Conservation (phyloP, 805 yeast species). For the Debaryomyces castellii region DNA sequence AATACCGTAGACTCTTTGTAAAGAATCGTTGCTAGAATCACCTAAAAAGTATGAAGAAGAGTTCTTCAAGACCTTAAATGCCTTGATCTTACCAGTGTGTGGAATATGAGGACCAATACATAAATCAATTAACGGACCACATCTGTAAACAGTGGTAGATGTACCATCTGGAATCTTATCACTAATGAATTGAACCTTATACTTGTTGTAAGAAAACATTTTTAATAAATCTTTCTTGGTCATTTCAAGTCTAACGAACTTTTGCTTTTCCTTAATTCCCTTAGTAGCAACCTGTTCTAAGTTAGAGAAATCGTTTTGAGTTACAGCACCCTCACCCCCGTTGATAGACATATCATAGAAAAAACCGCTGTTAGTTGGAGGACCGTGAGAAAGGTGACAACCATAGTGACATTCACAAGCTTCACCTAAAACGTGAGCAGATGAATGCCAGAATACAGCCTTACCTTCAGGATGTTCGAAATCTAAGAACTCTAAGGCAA, state of each 20-base stretch:
- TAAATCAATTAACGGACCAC: constrained; percentile 95
- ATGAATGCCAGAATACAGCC: constrained; percentile 97
- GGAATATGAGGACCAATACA: constrained; percentile 98
- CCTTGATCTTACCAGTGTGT: constrained; percentile 94
- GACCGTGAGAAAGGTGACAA: constrained; percentile 84
- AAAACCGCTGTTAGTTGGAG: constrained; percentile 97
- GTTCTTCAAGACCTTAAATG: constrained; percentile 90
- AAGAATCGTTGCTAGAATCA: constrained; percentile 86
- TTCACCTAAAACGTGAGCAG: constrained; percentile 97
- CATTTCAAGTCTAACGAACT: constrained; percentile 89
- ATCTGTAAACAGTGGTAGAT: constrained; percentile 93
- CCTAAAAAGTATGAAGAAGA: constrained; percentile 96
- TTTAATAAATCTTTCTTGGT: constrained; percentile 86
- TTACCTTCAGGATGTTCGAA: constrained; percentile 94
- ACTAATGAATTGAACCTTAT: constrained; percentile 82
- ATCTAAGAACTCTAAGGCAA: constrained; percentile 76
- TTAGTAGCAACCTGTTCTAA: constrained; percentile 85
- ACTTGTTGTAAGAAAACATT: constrained; percentile 95
- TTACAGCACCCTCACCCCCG: constrained; percentile 64
- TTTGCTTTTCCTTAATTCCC: constrained; percentile 93
- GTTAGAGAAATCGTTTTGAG: constrained; percentile 78
- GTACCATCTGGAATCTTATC: constrained; percentile 95
- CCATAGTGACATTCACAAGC: constrained; percentile 96
- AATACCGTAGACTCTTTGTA: constrained; percentile 96
- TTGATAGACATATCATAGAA: constrained; percentile 93